phyloP scores from a whole-genome alignment of 2,329 filamentous ascomycete species.

The Fusarium buxicola region DNA sequence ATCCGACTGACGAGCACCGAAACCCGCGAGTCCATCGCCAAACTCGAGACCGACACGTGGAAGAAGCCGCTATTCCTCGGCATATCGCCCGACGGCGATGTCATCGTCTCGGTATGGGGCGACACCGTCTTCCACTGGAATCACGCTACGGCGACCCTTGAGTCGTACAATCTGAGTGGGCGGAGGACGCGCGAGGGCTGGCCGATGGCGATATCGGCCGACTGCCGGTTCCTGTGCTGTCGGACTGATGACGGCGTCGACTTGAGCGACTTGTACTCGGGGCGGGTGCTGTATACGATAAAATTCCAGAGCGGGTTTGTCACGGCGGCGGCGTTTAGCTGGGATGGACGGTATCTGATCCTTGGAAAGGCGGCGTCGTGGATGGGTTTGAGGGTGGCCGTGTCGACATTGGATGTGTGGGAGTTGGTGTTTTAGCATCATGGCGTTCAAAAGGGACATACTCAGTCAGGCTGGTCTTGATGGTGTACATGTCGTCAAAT shows the following conservation, averaged over 20 bases:
- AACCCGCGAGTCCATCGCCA: slow-evolving; percentile 42
- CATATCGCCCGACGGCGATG: slow-evolving; percentile 45
- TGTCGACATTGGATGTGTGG: slow-evolving; percentile 47
- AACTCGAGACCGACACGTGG: slow-evolving; percentile 46
- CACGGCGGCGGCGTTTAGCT: slow-evolving; percentile 50
- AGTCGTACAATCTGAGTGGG: slow-evolving; percentile 49
- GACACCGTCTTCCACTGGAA: slow-evolving; percentile 52
- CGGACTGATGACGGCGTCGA: slow-evolving; percentile 52
- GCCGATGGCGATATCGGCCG: slow-evolving; percentile 52
- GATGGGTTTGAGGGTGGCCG: slow-evolving; percentile 39
- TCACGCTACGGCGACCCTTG: slow-evolving; percentile 44
- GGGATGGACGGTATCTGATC: slow-evolving; percentile 46
- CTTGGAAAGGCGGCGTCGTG: slow-evolving; percentile 46
- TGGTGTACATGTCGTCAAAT: not conserved
- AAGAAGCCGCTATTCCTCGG: slow-evolving; percentile 45
- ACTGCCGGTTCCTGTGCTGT: slow-evolving; percentile 51
- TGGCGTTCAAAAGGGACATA: slow-evolving; percentile 19
- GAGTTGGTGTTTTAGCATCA: slow-evolving; percentile 41
- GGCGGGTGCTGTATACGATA: slow-evolving; percentile 49
- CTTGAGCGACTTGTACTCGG: slow-evolving; percentile 50
- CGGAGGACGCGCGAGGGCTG: slow-evolving; percentile 50
- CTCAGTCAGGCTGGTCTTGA: not conserved
- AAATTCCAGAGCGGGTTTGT: slow-evolving; percentile 46
- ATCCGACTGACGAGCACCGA: slow-evolving; percentile 41
- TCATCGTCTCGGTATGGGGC: slow-evolving; percentile 52